phyloP scores from a whole-genome alignment of 176 grass and related monocot species.

The Zoysia pacifica region DNA sequence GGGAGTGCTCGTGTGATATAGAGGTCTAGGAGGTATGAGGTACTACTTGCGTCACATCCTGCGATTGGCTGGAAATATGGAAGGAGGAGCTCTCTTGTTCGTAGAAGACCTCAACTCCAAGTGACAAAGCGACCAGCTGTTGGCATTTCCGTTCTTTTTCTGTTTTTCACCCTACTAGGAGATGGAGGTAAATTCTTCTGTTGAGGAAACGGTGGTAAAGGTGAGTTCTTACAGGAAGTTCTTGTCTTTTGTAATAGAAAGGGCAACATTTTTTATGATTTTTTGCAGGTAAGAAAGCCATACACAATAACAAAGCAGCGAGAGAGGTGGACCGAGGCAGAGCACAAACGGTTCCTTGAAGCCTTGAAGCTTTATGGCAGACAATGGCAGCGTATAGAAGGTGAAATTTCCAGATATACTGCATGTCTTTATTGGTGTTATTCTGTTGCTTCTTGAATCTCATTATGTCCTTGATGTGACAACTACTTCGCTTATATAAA shows the following conservation, averaged over 20 bases:
- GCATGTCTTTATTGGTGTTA: background rate
- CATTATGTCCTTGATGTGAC: slow-evolving; percentile 17
- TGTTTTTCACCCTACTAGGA: slow-evolving; percentile 28
- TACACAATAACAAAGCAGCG: slow-evolving; percentile 98
- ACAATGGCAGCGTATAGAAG: slow-evolving; percentile 99
- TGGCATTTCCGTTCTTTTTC: slow-evolving; percentile 29
- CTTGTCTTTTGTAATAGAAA: slow-evolving; percentile 38
- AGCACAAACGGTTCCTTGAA: slow-evolving; percentile 92
- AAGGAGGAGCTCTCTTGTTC: slow-evolving; percentile 70
- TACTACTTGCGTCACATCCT: slow-evolving; percentile 66
- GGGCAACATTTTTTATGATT: slow-evolving; percentile 14
- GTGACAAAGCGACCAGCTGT: slow-evolving; percentile 53
- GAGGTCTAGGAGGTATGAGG: slow-evolving; percentile 73
- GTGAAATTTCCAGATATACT: slow-evolving; percentile 46
- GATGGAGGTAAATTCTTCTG: slow-evolving; percentile 85
- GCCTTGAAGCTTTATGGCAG: slow-evolving; percentile 93
- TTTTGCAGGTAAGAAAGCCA: slow-evolving; percentile 76
- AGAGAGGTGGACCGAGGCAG: slow-evolving; percentile 93
- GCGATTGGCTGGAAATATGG: slow-evolving; percentile 70
- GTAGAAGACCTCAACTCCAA: slow-evolving; percentile 77
- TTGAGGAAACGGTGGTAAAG: slow-evolving; percentile 77
- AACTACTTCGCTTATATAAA: slow-evolving; percentile 17
- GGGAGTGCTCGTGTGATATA: slow-evolving; percentile 41
- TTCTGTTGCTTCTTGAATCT: slow-evolving; percentile 5
- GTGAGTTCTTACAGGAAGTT: slow-evolving; percentile 46